A percentile compares a stretch with the other conserved stretches of the same genome.
phyloP scores from a whole-genome alignment of 1,139 yeast genomes.

The Saccharomyces pastorianus region DNA sequence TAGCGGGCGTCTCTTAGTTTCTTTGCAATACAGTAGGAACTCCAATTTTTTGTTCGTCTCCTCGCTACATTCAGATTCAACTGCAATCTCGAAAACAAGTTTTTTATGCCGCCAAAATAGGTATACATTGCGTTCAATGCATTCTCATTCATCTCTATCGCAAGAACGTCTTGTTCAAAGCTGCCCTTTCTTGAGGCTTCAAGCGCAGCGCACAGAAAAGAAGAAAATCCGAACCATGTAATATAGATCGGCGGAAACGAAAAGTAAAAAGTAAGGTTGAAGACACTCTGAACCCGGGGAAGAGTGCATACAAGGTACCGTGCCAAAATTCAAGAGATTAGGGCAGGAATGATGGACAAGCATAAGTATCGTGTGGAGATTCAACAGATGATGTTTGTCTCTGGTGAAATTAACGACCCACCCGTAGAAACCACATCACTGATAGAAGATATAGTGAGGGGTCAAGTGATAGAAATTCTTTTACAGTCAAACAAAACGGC shows the following conservation, averaged over 20 bases:
- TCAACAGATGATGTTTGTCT: constrained; percentile 98
- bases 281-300: not conserved
- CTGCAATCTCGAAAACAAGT: not conserved
- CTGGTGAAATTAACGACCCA: constrained; percentile 92
- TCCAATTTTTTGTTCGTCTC: not conserved
- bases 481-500: constrained; percentile 76
- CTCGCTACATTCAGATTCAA: not conserved
- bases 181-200: not conserved
- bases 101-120: not conserved
- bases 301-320: not conserved
- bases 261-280: not conserved
- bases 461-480: constrained; percentile 87
- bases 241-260: not conserved
- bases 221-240: not conserved
- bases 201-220: not conserved
- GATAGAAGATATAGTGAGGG: constrained; percentile 90
- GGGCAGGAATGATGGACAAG: constrained; percentile 35
- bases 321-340: not conserved
- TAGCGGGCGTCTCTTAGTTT: not conserved
- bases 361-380: constrained; percentile 77
- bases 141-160: not conserved
- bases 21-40: not conserved
- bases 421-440: constrained; percentile 84
- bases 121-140: not conserved
- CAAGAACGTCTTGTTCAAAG: not conserved